phyloP scores from a whole-genome alignment of 306 rosid genomes.

The Trifolium dubium region DNA sequence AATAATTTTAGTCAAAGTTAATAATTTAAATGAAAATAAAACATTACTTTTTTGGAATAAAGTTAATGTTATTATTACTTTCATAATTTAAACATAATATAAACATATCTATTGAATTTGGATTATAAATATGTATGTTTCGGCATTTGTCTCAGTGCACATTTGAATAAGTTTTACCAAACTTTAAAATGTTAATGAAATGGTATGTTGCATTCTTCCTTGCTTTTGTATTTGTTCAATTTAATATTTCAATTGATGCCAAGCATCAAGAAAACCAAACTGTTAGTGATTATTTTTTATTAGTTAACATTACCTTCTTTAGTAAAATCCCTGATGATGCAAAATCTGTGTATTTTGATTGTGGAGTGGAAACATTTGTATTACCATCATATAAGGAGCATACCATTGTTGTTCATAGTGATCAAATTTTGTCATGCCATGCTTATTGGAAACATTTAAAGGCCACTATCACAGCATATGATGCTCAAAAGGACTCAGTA shows the following conservation, averaged over 20 bases:
- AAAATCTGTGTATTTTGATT: background rate
- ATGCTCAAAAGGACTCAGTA: background rate
- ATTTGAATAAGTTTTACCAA: background rate
- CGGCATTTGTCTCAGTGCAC: background rate
- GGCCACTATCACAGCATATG: background rate
- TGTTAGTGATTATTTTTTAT: background rate
- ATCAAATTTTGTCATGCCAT: no score
- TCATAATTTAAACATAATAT: no score
- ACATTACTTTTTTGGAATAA: no score
- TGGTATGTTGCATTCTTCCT: background rate
- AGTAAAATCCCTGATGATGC: background rate
- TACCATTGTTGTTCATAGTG: no score
- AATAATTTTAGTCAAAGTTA: no score
- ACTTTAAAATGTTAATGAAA: background rate
- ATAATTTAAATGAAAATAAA: no score
- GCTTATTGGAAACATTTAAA: background rate
- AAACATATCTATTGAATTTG: no score
- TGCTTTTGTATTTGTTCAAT: background rate
- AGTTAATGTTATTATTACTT: no score
- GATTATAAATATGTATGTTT: background rate
- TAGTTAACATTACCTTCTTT: background rate
- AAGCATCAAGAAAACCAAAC: background rate
- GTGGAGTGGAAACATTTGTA: background rate
- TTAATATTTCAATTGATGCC: background rate
- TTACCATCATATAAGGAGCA: no score